Percentiles rank a stretch among this genome's conserved stretches.
Evolutionary conservation across 345 rosid genomes (phyloP).

Genomic region (Kernera saxatilis): DNA sequence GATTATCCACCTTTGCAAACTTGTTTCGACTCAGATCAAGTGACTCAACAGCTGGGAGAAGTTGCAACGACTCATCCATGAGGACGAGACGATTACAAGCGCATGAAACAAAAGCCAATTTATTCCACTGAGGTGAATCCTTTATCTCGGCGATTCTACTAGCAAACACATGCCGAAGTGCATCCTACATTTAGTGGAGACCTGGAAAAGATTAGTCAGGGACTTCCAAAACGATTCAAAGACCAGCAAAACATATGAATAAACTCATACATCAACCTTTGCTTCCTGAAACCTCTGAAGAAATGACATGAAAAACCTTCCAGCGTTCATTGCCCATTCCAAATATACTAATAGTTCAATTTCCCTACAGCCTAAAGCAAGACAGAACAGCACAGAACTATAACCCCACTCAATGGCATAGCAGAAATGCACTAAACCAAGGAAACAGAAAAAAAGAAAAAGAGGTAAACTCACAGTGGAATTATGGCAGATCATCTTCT

Average conservation of each 20-base stretch:
- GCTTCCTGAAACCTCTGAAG: constrained; percentile 23
- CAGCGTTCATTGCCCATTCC: constrained; percentile 20
- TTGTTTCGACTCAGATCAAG: constrained; percentile 96
- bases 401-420: constrained; percentile 17
- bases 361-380: constrained; percentile 17
- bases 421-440: constrained; percentile 7
- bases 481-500: constrained; percentile 90
- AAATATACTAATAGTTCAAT: constrained; percentile 26
- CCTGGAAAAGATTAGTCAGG: constrained; percentile 10
- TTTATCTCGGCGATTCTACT: constrained; percentile 86
- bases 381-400: constrained; percentile 8
- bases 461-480: constrained; percentile 66
- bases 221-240: neutral
- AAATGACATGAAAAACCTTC: constrained; percentile 15
- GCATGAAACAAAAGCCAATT: constrained; percentile 75
- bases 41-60: constrained; percentile 91
- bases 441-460: neutral
- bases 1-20: constrained; percentile 87
- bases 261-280: constrained; percentile 24
- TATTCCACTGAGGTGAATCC: constrained; percentile 87
- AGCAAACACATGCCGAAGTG: constrained; percentile 87
- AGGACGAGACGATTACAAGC: constrained; percentile 77
- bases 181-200: constrained; percentile 54
- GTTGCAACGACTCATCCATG: constrained; percentile 98
- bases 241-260: constrained; percentile 6